phyloP scores from a whole-genome alignment of 305 asterid genomes.

The Caryopteris hybrid region DNA sequence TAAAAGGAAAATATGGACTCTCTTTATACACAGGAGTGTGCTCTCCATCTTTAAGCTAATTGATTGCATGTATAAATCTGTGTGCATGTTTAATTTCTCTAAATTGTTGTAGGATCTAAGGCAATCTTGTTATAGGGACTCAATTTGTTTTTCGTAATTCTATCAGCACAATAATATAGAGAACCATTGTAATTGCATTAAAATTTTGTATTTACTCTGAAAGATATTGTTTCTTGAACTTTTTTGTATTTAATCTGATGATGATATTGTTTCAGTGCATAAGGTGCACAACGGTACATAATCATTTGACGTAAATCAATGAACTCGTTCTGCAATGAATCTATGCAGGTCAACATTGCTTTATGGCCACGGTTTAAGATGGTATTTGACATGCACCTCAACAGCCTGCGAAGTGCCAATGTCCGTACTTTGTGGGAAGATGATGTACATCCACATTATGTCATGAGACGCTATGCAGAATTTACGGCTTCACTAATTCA shows the following conservation, averaged over 20 bases:
- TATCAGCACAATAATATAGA: not conserved
- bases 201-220: too few relatives aligned
- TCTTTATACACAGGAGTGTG: not conserved
- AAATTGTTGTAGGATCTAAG: not conserved
- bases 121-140: not conserved
- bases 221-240: not conserved
- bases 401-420: slow-evolving; percentile 82
- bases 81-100: not conserved
- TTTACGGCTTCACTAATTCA: slow-evolving; percentile 93
- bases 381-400: slow-evolving; percentile 97
- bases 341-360: slow-evolving; percentile 81
- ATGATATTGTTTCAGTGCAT: not conserved
- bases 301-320: not conserved
- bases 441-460: slow-evolving; percentile 98
- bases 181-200: not conserved
- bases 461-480: slow-evolving; percentile 98
- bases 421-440: slow-evolving; percentile 89
- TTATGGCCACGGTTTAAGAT: slow-evolving; percentile 98
- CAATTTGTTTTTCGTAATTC: not conserved
- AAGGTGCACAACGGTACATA: not conserved
- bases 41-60: slow-evolving; percentile 2
- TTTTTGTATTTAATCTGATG: slow-evolving; percentile 2
- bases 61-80: not conserved
- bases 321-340: slow-evolving; percentile 18
- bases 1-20: not conserved